Evolutionary conservation across 768 basidiomycete genomes (phyloP), one percentile per base, ranked within the genome.

Genomic region (Rhodosporidiobolus odoratus): DNA sequence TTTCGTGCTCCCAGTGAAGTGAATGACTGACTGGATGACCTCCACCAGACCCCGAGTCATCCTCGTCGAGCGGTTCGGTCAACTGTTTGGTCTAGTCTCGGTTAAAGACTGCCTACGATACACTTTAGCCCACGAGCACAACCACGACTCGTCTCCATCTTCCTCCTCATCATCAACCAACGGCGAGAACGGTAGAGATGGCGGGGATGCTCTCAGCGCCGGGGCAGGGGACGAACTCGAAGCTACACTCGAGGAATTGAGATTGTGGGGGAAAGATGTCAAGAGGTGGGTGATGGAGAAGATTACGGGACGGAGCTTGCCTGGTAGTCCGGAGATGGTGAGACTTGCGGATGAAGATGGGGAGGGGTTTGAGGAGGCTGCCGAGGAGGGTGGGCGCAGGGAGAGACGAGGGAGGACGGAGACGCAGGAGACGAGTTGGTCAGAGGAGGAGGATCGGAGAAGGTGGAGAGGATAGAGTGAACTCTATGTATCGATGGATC

Each of bases 51-150:
- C 96, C 0, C 89, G 94, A 35, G 90, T 95, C n/a, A 95, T 99
- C 65, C 84, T 98, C 21, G 92, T 98, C 6, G 91, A 92, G 78
- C 86, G 91, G 67, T 86, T 89, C 76, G 95, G 95, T 16, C 80
- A 82, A 41, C 83, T 99, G 17, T 85, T 84, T 15, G 96, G 96
- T 1, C 82, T 99, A 37, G 87, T 97, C 43, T 97, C 94, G 0
- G 91, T 98, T 57, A 99, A 99, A 78, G 96, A 99, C 76, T 92
- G 97, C 6, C 81, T 99, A 23, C 88, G 88, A 62, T 92, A 94
- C 77, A 95, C 90, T 66, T 81, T 83, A 32, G 77, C 79, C 10
- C 76, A 78, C 70, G 80, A 79, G 61, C 78, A 79, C 52, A 52
- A 59, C 32, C 54, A 66, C 38, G 47, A 65, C 35, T 21, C 13